Conservation (phyloP, 495 filamentous ascomycete genomes). For the Elaphomyces granulatus region DNA sequence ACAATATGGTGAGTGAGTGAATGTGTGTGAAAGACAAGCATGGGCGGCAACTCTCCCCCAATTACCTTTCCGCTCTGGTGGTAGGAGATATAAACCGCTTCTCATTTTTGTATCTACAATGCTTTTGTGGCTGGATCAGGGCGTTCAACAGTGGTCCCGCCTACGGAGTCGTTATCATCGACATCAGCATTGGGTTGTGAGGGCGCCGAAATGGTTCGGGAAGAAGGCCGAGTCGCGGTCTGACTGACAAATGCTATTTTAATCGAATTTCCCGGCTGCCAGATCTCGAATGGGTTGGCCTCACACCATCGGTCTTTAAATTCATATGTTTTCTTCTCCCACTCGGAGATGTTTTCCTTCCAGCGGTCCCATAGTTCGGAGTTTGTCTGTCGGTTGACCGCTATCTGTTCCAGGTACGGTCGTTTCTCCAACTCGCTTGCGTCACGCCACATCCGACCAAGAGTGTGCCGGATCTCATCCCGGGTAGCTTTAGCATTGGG, state of each 20-base stretch:
- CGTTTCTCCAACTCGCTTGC: conserved; percentile 48
- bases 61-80: too few species aligned
- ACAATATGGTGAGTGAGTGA: too few species aligned
- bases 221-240: too few species aligned
- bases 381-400: conserved; percentile 49
- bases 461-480: conserved; percentile 65
- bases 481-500: conserved; percentile 48
- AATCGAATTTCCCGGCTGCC: conserved; percentile 7
- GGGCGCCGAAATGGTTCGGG: too few species aligned
- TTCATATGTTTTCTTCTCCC: conserved; percentile 50
- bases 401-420: conserved; percentile 61
- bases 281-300: conserved; percentile 37
- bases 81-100: too few species aligned
- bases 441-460: conserved; percentile 82
- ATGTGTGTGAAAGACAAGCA: too few species aligned
- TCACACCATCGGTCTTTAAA: conserved; percentile 49
- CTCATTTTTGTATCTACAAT: too few species aligned
- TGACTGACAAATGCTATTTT: neutral
- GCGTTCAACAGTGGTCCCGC: too few species aligned
- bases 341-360: conserved; percentile 43
- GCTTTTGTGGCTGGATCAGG: too few species aligned
- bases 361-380: conserved; percentile 42
- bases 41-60: too few species aligned
- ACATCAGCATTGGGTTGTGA: too few species aligned
- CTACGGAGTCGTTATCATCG: too few species aligned